Evolutionary conservation across 192 early-diverging fungal species (phyloP), one percentile per base, ranked within the genome.

Genomic region (Gigaspora rosea): DNA sequence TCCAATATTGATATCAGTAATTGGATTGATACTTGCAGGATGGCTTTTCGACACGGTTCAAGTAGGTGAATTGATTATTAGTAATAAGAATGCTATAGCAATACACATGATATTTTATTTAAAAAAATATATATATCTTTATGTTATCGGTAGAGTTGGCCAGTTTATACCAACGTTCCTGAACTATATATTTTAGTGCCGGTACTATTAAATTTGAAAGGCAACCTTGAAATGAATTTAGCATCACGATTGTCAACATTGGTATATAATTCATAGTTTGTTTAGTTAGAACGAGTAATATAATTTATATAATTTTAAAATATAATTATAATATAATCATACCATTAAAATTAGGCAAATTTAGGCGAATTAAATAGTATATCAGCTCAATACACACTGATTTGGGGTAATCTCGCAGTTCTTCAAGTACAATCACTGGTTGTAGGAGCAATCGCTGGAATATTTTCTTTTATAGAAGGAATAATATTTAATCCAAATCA

Each of bases 201-300:
- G 4, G 91, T 95, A 41, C 78, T 97, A 12, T 79, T 97, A 41
- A 95, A 95, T 77, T 81, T 97, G 20, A 97, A 97, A 75, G 94
- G 95, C 70, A 97, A 96, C 81, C 86, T 96, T 15, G 95, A 97
- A 79, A 92, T 96, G 86, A 97, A 94, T 64, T 86, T 97, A 69
- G 92, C 93, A 8, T 89, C 95, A n/a, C 88, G 95, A 9, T 83
- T 97, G 20, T 92, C 94, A 2, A 96, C 95, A 10, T 88, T 85
- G 73, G 84, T 92, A 81, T 61, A n/a, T 56, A 56, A 5, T 56
- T 56, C 18, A 56, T 56, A 5, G 18, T 15, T 56, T 56, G 18
- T 15, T 56, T 13, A 1, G 4, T 56, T 2, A 56, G 57, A 61
- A 61, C 12, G 10, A n/a, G 52, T 7, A 46, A 22, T 12, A 52